Evolutionary conservation across 805 yeast genomes (phyloP), one percentile per base, ranked within the genome.

Genomic region (Zygosaccharomyces gambellarensis): DNA sequence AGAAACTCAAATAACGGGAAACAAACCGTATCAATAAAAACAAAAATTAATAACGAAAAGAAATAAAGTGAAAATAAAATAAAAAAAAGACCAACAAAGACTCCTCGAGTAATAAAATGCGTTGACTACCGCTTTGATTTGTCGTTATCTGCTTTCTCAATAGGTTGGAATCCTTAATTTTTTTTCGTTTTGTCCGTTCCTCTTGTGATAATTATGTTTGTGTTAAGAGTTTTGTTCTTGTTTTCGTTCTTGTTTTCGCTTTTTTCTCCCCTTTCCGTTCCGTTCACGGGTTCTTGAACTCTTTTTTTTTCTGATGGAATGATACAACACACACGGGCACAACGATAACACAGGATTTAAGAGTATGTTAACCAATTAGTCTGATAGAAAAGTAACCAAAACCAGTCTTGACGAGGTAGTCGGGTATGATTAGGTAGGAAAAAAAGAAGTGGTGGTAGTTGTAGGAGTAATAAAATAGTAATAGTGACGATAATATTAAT

Each of bases 261-360:
- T 25, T 39, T 29, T 29, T 46, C 17, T 21, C 31, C 38, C 31
- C 39, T 40, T 46, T 46, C 39, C 28, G 30, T 44, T 25, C 34
- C 43, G 39, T 30, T 31, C 48, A 46, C 43, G 29, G 39, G 36
- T 25, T 39, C 48, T 34, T 31, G 19, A 46, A 39, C 14, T 30
- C 39, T n/a, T 34, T 46, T 34, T 46, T 46, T 30, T 25, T 8
- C 9, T 6, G 28, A 8, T 5, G 17, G 12, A 42, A 42, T 42
- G 45, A 30, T 30, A 42, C 36, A 30, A 34, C 36, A 42, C 45
- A 29, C 38, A 17, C 38, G 22, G 38, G 14, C 14, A 34, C 38
- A 34, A 17, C 22, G 10, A 34, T 34, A 21, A 34, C 14, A 34
- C 22, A 34, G 38, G 19, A 14, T 17, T 34, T 6, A 34, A 34